phyloP scores from a whole-genome alignment of 306 rosid species.

The Begonia fuchsioides region DNA sequence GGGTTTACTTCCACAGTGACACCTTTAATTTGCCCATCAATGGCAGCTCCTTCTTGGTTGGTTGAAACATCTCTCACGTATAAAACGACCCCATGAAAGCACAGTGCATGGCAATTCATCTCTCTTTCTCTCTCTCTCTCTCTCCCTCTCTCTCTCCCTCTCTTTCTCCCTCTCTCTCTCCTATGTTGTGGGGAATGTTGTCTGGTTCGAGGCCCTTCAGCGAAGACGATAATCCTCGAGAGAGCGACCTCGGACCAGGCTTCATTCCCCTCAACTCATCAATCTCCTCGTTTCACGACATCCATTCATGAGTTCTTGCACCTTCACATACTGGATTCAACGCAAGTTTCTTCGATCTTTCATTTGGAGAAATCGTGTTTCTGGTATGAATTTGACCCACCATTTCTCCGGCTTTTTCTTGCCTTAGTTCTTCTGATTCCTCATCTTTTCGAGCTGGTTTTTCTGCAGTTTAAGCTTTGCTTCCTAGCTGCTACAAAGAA shows the following conservation, averaged over 20 bases:
- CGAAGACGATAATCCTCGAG: not conserved
- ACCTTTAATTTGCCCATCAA: too few relatives aligned
- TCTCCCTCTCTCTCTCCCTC: too few relatives aligned
- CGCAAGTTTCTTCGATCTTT: not conserved
- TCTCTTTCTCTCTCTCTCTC: constrained; percentile 11
- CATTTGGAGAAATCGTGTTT: not conserved
- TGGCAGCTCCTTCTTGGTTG: too few relatives aligned
- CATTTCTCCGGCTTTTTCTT: too few relatives aligned
- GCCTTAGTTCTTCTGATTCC: too few relatives aligned
- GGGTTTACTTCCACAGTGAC: too few relatives aligned
- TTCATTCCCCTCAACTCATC: constrained; percentile 14
- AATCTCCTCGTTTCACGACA: not conserved
- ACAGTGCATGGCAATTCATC: constrained; percentile 47
- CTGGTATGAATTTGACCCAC: too few relatives aligned
- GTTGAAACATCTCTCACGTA: constrained; percentile 10
- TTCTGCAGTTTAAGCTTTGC: too few relatives aligned
- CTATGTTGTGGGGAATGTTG: constrained; percentile 16
- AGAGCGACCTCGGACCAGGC: constrained; percentile 17
- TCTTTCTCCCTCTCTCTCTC: too few relatives aligned
- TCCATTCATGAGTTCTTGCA: not conserved
- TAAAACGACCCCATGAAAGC: constrained; percentile 53
- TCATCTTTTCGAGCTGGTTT: too few relatives aligned
- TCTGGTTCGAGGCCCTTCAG: constrained; percentile 15
- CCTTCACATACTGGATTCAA: not conserved
- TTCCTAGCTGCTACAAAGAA: too few relatives aligned